Evolutionary conservation across 805 yeast genomes (phyloP), one percentile per base, ranked within the genome.

Genomic region (Kuraishia floccosa): DNA sequence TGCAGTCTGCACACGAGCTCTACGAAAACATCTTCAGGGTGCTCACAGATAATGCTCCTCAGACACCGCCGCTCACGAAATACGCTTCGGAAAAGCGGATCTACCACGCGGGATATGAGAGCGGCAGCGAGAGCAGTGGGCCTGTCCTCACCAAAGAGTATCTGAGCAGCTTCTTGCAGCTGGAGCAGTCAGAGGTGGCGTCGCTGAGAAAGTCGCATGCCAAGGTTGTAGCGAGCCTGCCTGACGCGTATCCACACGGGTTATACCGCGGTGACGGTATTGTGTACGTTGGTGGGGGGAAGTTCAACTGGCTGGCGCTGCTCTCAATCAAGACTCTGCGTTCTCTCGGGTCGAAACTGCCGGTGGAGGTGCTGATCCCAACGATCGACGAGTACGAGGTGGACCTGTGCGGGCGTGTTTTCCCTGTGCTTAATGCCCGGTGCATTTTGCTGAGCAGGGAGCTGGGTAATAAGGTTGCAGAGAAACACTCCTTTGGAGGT

Each of bases 341-440:
- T 39, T 65, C 72, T 9, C 53, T 64, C 4, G 84, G 86, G 1
- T 72, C 79, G 6, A 59, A 61, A 16, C 50, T 80, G 23, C 95
- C 96, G 1, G 70, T 85, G 11, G 96, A 85, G 55, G 77, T 86
- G 6, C 65, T 82, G 41, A 77, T 86, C 37, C 93, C 94, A 12
- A 65, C 69, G 15, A 52, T 65, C 15, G 72, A 70, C 19, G 91
- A 81, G 44, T 80, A 70, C 43, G 89, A 82, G 40, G 58, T 69
- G 13, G 78, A 75, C 30, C 56, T 79, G 25, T 84, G 94, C 49
- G 65, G 66, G 4, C 50, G 52, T 3, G 56, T 77, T 1, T 62
- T 82, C 38, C 85, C 87, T 0, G 47, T 49, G 13, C 52, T 75
- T 32, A 66, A 72, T 36, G 87, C 78, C 4, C 63, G 61, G 38